These are phyloP conservation scores for Solanum paucissectum DNA, from an alignment of 257 asterid genomes.

Conservation along the genomic window DNA sequence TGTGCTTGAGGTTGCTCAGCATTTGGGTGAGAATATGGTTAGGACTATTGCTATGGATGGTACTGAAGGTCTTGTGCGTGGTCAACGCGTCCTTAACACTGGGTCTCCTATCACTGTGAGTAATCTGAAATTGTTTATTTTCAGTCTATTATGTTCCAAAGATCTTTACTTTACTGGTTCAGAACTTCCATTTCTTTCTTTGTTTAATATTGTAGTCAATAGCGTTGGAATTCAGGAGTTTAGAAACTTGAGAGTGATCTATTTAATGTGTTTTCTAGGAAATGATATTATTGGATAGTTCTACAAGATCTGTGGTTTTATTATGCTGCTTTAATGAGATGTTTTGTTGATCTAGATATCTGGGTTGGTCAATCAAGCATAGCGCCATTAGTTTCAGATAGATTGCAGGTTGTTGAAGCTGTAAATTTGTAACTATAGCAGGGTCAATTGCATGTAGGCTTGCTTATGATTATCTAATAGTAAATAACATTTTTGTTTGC, in stretches of 20 bases:
- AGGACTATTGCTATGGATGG: conserved; percentile 97
- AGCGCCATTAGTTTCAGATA: background rate
- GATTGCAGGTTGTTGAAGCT: background rate
- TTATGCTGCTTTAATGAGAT: background rate
- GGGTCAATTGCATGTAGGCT: background rate
- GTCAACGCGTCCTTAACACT: conserved; percentile 79
- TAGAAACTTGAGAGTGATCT: background rate
- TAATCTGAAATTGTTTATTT: background rate
- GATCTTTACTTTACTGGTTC: background rate
- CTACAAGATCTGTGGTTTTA: background rate
- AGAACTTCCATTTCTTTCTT: background rate
- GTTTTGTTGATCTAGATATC: background rate
- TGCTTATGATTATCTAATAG: background rate
- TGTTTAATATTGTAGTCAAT: background rate
- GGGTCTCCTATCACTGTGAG: conserved; percentile 90
- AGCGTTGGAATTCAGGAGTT: background rate
- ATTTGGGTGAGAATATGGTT: conserved; percentile 79
- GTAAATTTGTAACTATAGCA: background rate
- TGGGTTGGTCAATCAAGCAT: background rate
- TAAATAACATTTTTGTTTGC: background rate
- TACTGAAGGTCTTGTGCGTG: conserved; percentile 84
- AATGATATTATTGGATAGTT: background rate
- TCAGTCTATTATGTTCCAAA: background rate
- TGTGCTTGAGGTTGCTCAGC: conserved; percentile 87
- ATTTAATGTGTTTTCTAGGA: background rate